phyloP scores from a whole-genome alignment of 1,284 basidiomycete species.

The Trichosporon faecale region DNA sequence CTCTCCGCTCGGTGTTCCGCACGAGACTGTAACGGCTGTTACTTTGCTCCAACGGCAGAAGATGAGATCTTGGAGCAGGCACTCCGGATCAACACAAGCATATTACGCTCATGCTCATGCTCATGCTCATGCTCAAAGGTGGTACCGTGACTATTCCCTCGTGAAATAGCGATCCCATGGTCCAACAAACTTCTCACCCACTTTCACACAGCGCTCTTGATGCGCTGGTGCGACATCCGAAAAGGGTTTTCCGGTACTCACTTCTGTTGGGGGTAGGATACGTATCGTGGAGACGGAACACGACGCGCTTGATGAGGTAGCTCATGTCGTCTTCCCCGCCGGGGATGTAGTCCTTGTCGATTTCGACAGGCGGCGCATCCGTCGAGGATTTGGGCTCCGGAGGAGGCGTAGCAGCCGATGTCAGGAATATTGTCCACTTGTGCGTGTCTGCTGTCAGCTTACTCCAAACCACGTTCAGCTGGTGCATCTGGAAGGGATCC shows the following conservation, averaged over 20 bases:
- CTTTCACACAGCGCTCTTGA: not conserved
- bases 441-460: conserved; percentile 76
- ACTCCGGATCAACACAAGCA: not conserved
- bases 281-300: conserved; percentile 97
- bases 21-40: not conserved
- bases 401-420: conserved; percentile 58
- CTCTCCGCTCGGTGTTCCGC: not conserved
- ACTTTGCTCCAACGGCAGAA: not conserved
- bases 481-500: conserved; percentile 28
- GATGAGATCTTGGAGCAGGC: not conserved
- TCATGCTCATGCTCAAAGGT: not conserved
- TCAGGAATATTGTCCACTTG: conserved; percentile 92
- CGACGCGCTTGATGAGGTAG: conserved; percentile 89
- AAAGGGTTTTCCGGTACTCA: conserved; percentile 52
- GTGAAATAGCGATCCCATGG: not conserved
- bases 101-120: not conserved
- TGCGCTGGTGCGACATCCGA: not conserved
- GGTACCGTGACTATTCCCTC: not conserved
- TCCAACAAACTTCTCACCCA: not conserved
- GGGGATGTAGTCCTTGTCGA: conserved; percentile 47
- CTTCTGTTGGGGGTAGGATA: conserved; percentile 87
- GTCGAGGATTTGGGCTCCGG: conserved; percentile 40
- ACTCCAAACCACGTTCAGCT: too few species aligned
- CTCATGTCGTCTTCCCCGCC: conserved; percentile 83
- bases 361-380: conserved; percentile 26